Evolutionary conservation across 108 stramenopile genomes (phyloP), one percentile per base, ranked within the genome.

Genomic region (Seminavis robusta): DNA sequence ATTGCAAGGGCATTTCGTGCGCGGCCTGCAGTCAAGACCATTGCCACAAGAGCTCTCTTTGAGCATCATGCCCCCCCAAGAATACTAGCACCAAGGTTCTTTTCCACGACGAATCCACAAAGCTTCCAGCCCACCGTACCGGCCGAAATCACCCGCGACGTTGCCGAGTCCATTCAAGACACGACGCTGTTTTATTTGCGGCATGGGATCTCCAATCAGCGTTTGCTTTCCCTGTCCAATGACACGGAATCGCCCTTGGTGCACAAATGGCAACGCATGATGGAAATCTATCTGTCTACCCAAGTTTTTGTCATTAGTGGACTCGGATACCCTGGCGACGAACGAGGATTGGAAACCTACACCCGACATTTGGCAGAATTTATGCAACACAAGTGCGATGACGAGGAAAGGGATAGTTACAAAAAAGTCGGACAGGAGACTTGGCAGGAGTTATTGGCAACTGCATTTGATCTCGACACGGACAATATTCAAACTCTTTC

Each of bases 181-280:
- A 57, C 80, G 11, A 83, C 76, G 43, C 63, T 63, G 36, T 47
- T 90, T 6, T 77, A 72, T 46, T 31, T 90, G 20, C 52, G 67
- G 25, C 56, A 84, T 34, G 88, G 88, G 9, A 47, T 90, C 17
- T 76, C 81, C 15, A 56, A 68, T 39, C 72, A 76, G 34, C 71
- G 77, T 6, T 51, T 88, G 2, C 28, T 74, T 26, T 40, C 53
- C 4, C 71, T 90, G 55, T 55, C 80, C 16, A 36, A 59, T 3
- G 56, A 79, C 6, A 41, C 47, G 5, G 33, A 69, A 17, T 46
- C 50, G 23, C 67, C 87, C 0, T 42, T 94, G 20, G 69, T 87
- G 31, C 27, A 61, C 1, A 77, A 83, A 59, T 94, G 92, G 92
- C 92, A 94, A 64, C 79, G 59, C 43, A 90, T 90, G 84, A 84